Base-by-base conservation (phyloP, 257 asterid species). In the Nemophila menziesii region DNA sequence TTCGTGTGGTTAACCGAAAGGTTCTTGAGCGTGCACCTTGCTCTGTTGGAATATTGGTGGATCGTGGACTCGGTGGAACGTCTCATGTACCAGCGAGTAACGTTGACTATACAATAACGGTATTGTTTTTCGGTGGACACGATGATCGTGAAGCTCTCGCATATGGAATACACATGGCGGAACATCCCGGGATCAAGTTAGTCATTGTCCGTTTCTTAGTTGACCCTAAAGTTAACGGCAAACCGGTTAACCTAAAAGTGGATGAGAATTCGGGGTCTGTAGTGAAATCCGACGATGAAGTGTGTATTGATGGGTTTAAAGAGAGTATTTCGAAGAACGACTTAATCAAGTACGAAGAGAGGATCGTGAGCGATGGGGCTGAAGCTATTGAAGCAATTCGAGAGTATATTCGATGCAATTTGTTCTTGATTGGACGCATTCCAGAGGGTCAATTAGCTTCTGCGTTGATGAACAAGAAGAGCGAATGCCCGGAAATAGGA, bases 81-180 rank as follows among this genome's bases (percentile, higher is more conserved):
- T 54, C 77, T 0, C 72, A 75, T 36, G 70, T 75, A 9, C 27
- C 77, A 0, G 75, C 80, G 11, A 75, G 80, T 55, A 65, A 62
- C 3, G 80, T 75, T 0, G 66, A 65, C 23, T 65, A 58, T 18
- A 45, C 46, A 4, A 54, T 77, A 13, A 58, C 75, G 0, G 56
- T 58, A 7, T 48, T 74, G 16, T 77, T 77, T 71, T 73, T 77
- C 2, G 87, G 87, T 3, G 79, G 86, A 0, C 70, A 58, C 2
- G 82, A 77, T 20, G 84, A 74, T 17, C 57, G 69, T 0, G 90
- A 78, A 43, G 90, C 90, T 5, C 57, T 78, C 0, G 61, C 81
- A 0, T 74, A 74, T 33, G 81, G 78, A 2, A 66, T 61, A 6
- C 57, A 51, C 27, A 78, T 78, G 76, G 75, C 89, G 0, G 78